Conservation (phyloP, 225 moss, liverwort and hornwort genomes). For the Physcomitrellopsis africana region DNA sequence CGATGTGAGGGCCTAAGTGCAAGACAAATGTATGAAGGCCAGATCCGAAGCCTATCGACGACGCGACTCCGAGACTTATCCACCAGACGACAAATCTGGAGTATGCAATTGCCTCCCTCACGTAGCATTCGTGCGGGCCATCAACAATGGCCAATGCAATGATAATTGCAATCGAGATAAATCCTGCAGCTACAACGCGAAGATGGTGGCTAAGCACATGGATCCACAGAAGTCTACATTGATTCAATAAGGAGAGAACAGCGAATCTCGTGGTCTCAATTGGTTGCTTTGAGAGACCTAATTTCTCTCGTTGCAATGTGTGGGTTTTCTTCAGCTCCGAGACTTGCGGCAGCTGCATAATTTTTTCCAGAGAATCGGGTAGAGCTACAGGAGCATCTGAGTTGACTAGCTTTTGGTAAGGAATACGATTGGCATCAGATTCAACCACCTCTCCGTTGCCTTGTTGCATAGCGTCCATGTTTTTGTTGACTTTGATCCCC, state of each 20-base stretch:
- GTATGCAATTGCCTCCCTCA: constrained; percentile 66
- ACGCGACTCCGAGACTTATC: constrained; percentile 84
- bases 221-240: constrained; percentile 61
- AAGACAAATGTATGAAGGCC: constrained; percentile 90
- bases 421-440: constrained; percentile 10
- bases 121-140: constrained; percentile 83
- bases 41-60: constrained; percentile 90
- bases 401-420: not conserved
- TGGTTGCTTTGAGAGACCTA: constrained; percentile 67
- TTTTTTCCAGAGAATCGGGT: constrained; percentile 22
- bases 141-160: constrained; percentile 57
- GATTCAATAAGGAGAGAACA: constrained; percentile 50
- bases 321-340: constrained; percentile 65
- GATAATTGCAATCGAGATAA: constrained; percentile 35
- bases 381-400: constrained; percentile 21
- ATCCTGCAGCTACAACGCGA: constrained; percentile 45
- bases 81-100: constrained; percentile 79
- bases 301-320: constrained; percentile 64
- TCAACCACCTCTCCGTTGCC: constrained; percentile 28
- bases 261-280: constrained; percentile 71
- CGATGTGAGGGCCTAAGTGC: constrained; percentile 86
- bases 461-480: constrained; percentile 25
- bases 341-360: constrained; percentile 31
- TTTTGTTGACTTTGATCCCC: constrained; percentile 27
- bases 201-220: constrained; percentile 66